phyloP scores from a whole-genome alignment of 116 monocot species.

The Thalassia testudinum region DNA sequence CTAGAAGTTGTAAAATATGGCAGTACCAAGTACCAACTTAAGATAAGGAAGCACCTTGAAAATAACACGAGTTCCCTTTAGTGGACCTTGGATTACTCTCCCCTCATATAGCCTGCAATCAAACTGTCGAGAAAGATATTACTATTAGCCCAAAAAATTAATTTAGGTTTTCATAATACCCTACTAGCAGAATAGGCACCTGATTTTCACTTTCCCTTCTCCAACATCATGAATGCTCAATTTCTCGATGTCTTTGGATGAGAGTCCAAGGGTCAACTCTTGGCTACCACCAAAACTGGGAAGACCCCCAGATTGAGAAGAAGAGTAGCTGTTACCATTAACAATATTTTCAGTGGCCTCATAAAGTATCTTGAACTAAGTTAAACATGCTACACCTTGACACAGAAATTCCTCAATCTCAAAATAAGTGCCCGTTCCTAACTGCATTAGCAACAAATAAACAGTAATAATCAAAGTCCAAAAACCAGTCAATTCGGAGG shows the following conservation, averaged over 20 bases:
- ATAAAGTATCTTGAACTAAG: no score
- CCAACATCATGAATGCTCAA: conserved; percentile 77
- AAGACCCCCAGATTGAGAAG: conserved; percentile 49
- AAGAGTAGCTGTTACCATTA: conserved; percentile 47
- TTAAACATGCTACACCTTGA: no score
- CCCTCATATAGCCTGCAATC: conserved; percentile 90
- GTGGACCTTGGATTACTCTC: conserved; percentile 61
- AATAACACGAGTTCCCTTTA: conserved; percentile 40
- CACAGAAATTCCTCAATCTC: no score
- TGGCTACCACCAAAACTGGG: conserved; percentile 18
- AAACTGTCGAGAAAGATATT: conserved; percentile 1
- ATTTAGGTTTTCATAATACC: no score
- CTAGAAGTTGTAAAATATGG: no score
- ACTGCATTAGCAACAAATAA: no score
- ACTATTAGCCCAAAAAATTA: no score
- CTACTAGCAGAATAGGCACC: conserved; percentile 25
- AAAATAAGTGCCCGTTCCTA: no score
- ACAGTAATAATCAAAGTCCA: no score
- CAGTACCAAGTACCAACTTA: no score
- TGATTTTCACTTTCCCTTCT: conserved; percentile 92
- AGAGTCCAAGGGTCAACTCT: conserved; percentile 26
- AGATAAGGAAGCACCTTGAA: conserved; percentile 46
- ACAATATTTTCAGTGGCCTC: no score
- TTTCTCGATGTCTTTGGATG: conserved; percentile 47
- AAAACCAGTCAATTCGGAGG: no score